These are phyloP conservation scores for Cyberlindnera meyerae DNA, from an alignment of 805 yeast species.

Conservation along the genomic window DNA sequence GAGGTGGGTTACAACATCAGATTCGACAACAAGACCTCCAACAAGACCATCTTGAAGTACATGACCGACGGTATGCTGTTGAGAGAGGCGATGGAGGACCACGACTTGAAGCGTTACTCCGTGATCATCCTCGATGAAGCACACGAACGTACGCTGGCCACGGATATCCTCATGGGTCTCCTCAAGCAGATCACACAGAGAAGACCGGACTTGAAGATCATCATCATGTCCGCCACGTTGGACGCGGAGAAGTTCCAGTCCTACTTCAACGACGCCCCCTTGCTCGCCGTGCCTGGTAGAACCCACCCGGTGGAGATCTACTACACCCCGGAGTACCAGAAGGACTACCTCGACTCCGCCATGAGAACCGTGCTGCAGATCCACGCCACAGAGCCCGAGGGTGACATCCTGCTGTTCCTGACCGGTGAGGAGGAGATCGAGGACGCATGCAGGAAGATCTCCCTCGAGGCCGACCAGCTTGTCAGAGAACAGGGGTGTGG, in stretches of 20 bases:
- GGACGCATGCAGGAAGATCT: constrained; percentile 87
- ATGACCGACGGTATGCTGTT: constrained; percentile 99
- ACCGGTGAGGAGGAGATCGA: constrained; percentile 99
- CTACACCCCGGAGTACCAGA: constrained; percentile 94
- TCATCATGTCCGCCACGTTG: constrained; percentile 95
- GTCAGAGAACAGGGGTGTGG: constrained; percentile 88
- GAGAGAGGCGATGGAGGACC: constrained; percentile 97
- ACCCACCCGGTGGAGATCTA: constrained; percentile 96
- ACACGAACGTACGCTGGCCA: constrained; percentile 94
- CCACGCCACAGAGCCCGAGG: constrained; percentile 93
- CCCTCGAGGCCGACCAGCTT: constrained; percentile 84
- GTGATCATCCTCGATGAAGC: constrained; percentile 96
- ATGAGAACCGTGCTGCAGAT: constrained; percentile 93
- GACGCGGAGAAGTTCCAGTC: constrained; percentile 94
- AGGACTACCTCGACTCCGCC: constrained; percentile 92
- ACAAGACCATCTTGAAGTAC: constrained; percentile 80
- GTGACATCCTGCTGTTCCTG: constrained; percentile 80
- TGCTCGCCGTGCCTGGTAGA: constrained; percentile 96
- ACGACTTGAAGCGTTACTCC: constrained; percentile 69
- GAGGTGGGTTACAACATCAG: constrained; percentile 95
- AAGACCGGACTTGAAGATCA: constrained; percentile 85
- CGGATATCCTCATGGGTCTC: constrained; percentile 95
- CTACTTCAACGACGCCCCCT: constrained; percentile 87
- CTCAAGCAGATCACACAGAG: constrained; percentile 74
- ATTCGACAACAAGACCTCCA: constrained; percentile 83